A percentile compares a stretch with the other conserved stretches of the same genome.
These are phyloP conservation scores for Noccaea bulbosa DNA, from an alignment of 345 rosid species.

Conservation along the genomic window DNA sequence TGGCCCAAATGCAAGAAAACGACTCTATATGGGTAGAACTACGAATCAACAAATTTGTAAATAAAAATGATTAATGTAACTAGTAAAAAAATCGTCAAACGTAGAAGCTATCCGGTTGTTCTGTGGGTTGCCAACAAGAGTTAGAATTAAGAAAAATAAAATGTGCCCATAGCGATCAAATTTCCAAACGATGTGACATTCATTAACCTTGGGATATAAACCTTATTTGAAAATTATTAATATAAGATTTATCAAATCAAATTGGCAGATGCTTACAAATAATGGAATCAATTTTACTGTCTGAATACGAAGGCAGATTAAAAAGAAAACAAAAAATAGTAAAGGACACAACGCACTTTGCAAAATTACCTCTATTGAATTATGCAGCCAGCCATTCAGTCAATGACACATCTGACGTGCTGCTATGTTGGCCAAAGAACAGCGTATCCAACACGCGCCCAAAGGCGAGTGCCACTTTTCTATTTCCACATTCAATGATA, in stretches of 20 bases:
- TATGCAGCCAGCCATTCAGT: constrained; percentile 38
- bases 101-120: neutral
- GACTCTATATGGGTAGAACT: neutral
- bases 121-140: neutral
- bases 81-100: neutral
- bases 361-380: constrained; percentile 43
- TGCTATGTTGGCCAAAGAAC: neutral
- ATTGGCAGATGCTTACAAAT: constrained; percentile 37
- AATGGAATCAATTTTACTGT: constrained; percentile 39
- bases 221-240: neutral
- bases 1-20: neutral
- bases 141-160: neutral
- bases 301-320: constrained; percentile 13
- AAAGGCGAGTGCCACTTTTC: constrained; percentile 28
- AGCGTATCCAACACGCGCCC: constrained; percentile 30
- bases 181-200: constrained; percentile 25
- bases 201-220: neutral
- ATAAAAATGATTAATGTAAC: neutral
- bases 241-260: constrained; percentile 23
- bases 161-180: constrained; percentile 13
- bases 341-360: constrained; percentile 24
- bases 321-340: neutral
- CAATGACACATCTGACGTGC: constrained; percentile 8
- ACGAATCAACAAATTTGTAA: neutral
- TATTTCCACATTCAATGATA: constrained; percentile 35